phyloP scores from a whole-genome alignment of 176 grass and related monocot species.

The Eleusine coracana region DNA sequence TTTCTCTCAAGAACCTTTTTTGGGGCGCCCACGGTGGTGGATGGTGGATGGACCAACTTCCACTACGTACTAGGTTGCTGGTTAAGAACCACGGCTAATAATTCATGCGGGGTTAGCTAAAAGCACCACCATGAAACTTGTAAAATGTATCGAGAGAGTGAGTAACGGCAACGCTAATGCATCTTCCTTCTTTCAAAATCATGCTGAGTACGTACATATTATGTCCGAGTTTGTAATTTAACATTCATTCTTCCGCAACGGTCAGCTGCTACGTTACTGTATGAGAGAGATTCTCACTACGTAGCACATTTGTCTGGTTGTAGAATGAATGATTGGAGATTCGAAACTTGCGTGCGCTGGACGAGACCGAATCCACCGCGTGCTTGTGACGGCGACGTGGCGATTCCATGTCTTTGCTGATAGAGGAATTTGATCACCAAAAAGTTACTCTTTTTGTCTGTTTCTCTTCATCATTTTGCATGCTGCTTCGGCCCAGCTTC shows the following conservation, averaged over 20 bases:
- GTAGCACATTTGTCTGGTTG: neutral
- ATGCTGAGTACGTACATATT: too few species aligned
- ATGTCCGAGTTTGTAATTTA: neutral
- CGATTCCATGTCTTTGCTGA: neutral
- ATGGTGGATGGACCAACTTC: too few species aligned
- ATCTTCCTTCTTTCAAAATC: constrained; percentile 18
- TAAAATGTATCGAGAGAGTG: constrained; percentile 16
- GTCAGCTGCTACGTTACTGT: neutral
- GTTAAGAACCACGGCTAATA: neutral
- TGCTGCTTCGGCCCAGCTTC: neutral
- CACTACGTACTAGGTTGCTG: neutral
- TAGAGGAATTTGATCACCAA: too few species aligned
- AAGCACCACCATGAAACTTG: constrained; percentile 18
- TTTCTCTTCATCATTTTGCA: neutral
- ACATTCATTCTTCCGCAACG: neutral
- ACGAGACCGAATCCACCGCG: neutral
- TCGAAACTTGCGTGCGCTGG: constrained; percentile 1
- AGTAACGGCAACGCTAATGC: constrained; percentile 24
- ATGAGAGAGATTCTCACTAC: neutral
- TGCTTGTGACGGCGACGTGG: neutral
- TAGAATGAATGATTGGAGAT: constrained; percentile 30
- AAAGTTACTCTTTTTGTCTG: constrained; percentile 2
- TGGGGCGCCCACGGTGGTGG: constrained; percentile 22
- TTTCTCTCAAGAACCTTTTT: neutral
- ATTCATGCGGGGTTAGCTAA: neutral